Percentiles rank a stretch among this genome's conserved stretches.
phyloP scores from a whole-genome alignment of 2,329 filamentous ascomycete species.

The Stemphylium lycopersici region DNA sequence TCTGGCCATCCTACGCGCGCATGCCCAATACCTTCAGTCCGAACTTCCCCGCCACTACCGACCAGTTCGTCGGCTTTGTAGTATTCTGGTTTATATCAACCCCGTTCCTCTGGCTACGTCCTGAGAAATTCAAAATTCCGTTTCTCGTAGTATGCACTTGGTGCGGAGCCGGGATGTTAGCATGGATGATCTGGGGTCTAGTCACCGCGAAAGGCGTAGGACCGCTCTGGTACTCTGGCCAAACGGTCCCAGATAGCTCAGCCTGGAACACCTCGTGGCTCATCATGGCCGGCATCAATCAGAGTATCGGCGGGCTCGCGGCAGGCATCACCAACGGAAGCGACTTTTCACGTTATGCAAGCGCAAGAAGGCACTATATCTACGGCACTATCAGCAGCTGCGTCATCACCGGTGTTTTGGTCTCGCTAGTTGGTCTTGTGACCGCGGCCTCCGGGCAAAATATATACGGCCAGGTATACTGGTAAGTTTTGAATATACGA shows the following conservation, averaged over 20 bases:
- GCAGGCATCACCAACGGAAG: constrained; percentile 53
- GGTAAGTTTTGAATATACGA: no score
- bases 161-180: constrained; percentile 55
- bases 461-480: constrained; percentile 46
- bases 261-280: constrained; percentile 53
- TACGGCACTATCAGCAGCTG: constrained; percentile 51
- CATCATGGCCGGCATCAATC: constrained; percentile 55
- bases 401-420: constrained; percentile 50
- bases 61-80: constrained; percentile 45
- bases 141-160: constrained; percentile 54
- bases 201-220: constrained; percentile 54
- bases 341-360: constrained; percentile 55
- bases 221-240: constrained; percentile 49
- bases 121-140: constrained; percentile 57
- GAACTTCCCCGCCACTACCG: constrained; percentile 44
- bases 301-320: constrained; percentile 50
- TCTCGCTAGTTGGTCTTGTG: constrained; percentile 52
- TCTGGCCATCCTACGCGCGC: constrained; percentile 46
- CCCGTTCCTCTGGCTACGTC: constrained; percentile 58
- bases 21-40: constrained; percentile 44
- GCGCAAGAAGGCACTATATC: constrained; percentile 44
- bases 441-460: constrained; percentile 51
- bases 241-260: constrained; percentile 45
- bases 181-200: constrained; percentile 57
- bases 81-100: constrained; percentile 45